phyloP scores from a whole-genome alignment of 2,329 filamentous ascomycete species.

The Colletotrichum sp. region DNA sequence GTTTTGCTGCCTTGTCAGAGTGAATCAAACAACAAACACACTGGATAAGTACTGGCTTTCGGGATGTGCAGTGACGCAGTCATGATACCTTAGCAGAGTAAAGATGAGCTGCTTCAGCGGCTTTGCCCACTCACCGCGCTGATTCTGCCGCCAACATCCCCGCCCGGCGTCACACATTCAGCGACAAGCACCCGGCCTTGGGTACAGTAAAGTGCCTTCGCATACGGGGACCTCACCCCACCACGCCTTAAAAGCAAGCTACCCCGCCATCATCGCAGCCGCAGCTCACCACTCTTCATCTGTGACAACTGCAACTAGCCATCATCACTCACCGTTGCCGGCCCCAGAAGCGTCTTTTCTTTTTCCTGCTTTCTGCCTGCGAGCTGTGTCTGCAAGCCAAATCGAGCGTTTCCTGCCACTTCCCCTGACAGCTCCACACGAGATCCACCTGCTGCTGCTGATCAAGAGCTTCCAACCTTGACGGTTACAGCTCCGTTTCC shows the following conservation, averaged over 20 bases:
- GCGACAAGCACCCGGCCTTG: neutral
- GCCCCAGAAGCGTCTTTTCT: neutral
- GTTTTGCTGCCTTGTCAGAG: neutral
- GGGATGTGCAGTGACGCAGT: neutral
- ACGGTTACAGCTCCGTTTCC: neutral
- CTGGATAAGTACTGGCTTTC: neutral
- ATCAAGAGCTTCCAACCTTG: slow-evolving; percentile 2
- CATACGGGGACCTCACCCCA: slow-evolving; percentile 9
- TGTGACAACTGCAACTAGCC: neutral
- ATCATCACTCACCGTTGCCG: neutral
- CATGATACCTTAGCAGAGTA: neutral
- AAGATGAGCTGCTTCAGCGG: neutral
- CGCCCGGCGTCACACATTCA: neutral
- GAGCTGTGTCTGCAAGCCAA: neutral
- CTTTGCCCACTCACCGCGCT: neutral
- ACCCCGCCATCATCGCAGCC: slow-evolving; percentile 15
- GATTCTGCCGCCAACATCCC: neutral
- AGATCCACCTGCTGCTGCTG: neutral
- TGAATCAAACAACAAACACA: neutral
- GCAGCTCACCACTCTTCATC: neutral
- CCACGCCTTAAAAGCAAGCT: slow-evolving; percentile 9
- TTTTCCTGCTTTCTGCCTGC: neutral
- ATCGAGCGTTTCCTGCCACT: neutral
- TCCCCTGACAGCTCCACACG: neutral
- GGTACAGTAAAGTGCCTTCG: neutral